Conservation (phyloP, 768 basidiomycete genomes). For the Lactifluus volemus region DNA sequence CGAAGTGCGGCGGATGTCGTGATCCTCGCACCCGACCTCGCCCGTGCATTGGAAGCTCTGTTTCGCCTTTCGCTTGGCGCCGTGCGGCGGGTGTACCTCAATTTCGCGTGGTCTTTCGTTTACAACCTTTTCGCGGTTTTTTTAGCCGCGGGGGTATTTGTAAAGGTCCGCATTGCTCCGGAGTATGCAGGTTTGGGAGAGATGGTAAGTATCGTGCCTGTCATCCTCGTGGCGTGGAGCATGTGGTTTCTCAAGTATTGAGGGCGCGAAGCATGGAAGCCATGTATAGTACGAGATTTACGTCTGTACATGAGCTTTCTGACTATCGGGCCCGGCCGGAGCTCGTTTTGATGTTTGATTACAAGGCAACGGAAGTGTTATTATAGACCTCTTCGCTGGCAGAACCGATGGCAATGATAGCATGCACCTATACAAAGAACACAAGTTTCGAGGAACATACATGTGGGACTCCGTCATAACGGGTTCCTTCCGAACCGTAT, state of each 20-base stretch:
- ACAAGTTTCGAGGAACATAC: too few species aligned
- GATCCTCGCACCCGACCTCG: slow-evolving; percentile 28
- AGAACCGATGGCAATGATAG: too few species aligned
- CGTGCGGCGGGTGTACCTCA: slow-evolving; percentile 28
- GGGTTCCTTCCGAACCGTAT: too few species aligned
- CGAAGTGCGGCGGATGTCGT: slow-evolving; percentile 40
- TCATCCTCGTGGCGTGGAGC: slow-evolving; percentile 29
- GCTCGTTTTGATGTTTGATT: too few species aligned
- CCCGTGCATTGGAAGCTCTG: slow-evolving; percentile 31
- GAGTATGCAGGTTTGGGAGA: slow-evolving; percentile 38
- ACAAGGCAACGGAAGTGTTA: background rate
- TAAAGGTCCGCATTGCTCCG: slow-evolving; percentile 31
- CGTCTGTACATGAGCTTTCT: background rate
- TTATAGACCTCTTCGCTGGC: too few species aligned
- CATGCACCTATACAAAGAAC: too few species aligned
- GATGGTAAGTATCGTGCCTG: slow-evolving; percentile 36
- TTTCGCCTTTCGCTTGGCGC: slow-evolving; percentile 31
- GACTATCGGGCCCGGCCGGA: background rate
- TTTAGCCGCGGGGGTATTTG: slow-evolving; percentile 42
- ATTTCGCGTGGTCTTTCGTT: slow-evolving; percentile 32
- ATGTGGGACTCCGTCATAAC: too few species aligned
- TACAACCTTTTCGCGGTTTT: slow-evolving; percentile 41
- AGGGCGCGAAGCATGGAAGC: background rate
- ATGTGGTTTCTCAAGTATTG: slow-evolving; percentile 16
- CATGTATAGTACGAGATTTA: background rate